Base-by-base conservation (phyloP, 2,329 filamentous ascomycete species). In the Xylariaceae sp. region DNA sequence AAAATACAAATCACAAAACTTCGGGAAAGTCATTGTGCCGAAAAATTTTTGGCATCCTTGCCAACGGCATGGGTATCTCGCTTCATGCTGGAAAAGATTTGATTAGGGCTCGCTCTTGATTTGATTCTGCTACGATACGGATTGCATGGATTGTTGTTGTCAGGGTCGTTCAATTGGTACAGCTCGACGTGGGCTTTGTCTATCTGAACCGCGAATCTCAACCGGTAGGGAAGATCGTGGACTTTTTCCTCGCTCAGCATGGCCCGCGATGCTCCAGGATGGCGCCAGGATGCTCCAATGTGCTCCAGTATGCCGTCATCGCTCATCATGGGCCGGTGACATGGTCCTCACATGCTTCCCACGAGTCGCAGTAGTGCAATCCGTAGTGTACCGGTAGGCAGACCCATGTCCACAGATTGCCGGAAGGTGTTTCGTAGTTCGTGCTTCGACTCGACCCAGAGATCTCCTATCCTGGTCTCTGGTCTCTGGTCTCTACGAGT, bases 1-100 rank as follows among this genome's bases (percentile, higher is more conserved):
- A 30, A 30, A 30, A 30, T 30, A 30, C 23, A 30, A 30, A 30
- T 41, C 37, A 41, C 11, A 41, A 45, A 55, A 15, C 51, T 23
- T 51, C 10, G 55, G 10, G 56, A 51, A 45, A 41, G 41, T 11
- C 57, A 49, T 58, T 44, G 50, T 56, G 59, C 55, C 58, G 50
- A 30, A 52, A 39, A 50, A 10, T 17, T 39, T 57, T 51, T 23
- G 41, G 11, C 11, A 30, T 30, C 23, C 23, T 30, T 30, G 23
- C 5, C 23, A 30, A 30, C 23, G 23, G 23, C 23, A 30, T 30
- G 23, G 23, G 5, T 30, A 30, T 30, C 23, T 30, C 23, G 23
- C 23, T 30, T 30, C 23, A 30, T 30, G 23, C 23, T 30, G 23
- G 23, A 30, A 30, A 30, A 30, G 23, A 30, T 30, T 30, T 30